Evolutionary conservation across 768 basidiomycete species (phyloP).

Genomic region (Rhodotorula taiwanensis): DNA sequence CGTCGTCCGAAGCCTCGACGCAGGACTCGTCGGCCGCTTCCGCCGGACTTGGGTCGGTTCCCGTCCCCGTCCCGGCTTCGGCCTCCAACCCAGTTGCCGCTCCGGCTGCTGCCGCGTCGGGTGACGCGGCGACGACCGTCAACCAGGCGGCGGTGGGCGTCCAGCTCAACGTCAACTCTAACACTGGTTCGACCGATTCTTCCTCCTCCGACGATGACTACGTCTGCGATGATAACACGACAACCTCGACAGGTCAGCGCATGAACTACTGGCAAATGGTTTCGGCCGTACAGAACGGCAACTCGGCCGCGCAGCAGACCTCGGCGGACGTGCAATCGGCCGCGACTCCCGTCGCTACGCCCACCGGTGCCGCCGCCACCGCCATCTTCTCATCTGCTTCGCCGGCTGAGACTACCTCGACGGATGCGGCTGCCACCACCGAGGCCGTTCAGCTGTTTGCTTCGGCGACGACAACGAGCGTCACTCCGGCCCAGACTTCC

Average conservation of each 20-base stretch:
- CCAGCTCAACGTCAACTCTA: no score
- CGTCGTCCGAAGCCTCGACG: conserved; percentile 7
- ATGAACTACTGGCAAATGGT: no score
- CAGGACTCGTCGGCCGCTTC: conserved; percentile 12
- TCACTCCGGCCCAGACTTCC: conserved; percentile 4
- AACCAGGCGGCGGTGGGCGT: background rate
- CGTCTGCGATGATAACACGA: no score
- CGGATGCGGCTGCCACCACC: background rate
- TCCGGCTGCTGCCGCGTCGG: no score
- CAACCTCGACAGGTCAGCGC: background rate
- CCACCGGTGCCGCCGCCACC: background rate
- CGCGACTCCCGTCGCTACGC: background rate
- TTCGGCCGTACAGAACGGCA: no score
- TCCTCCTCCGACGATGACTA: no score
- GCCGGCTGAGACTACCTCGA: background rate
- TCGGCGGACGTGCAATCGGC: no score
- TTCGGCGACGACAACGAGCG: conserved; percentile 2
- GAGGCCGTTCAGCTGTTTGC: conserved; percentile 9
- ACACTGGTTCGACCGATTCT: no score
- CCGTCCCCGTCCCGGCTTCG: background rate
- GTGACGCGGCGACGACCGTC: background rate
- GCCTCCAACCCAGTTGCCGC: background rate
- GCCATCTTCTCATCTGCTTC: background rate
- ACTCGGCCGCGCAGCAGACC: background rate
- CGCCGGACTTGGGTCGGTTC: background rate